phyloP scores from a whole-genome alignment of 164 flowering plant genomes.

The Macadamia tetraphylla region DNA sequence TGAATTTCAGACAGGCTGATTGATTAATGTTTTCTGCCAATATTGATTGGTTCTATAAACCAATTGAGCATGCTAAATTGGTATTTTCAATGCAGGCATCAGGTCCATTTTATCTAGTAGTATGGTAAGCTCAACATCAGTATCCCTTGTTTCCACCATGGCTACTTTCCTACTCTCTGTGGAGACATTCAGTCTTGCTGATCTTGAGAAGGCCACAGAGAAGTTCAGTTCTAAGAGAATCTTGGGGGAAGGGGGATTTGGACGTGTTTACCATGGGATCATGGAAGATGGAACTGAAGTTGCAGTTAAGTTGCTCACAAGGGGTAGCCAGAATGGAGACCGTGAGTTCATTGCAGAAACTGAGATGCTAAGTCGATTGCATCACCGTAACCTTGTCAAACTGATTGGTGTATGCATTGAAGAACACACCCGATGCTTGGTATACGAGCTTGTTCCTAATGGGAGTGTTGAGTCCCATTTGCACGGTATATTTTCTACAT shows the following conservation, averaged over 20 bases:
- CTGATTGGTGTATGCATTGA: conserved; percentile 62
- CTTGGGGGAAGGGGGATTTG: conserved; percentile 77
- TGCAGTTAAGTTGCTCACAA: conserved; percentile 61
- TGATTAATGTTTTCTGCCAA: background rate
- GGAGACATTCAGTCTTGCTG: conserved; percentile 36
- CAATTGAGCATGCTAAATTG: background rate
- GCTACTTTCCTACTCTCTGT: conserved; percentile 41
- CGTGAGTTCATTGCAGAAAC: conserved; percentile 69
- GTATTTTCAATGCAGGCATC: background rate
- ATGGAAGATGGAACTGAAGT: conserved; percentile 57
- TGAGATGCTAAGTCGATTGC: conserved; percentile 70
- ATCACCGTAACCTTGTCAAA: conserved; percentile 61
- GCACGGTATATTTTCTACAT: conserved; percentile 37
- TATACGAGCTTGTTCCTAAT: conserved; percentile 67
- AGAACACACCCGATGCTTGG: conserved; percentile 39
- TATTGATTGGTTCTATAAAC: background rate
- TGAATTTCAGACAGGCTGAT: too few relatives aligned
- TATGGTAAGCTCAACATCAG: conserved; percentile 26
- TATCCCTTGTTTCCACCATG: conserved; percentile 32
- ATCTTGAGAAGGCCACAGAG: conserved; percentile 49
- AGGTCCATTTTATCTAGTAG: background rate
- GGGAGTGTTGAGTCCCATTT: conserved; percentile 73
- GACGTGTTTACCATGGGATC: conserved; percentile 55
- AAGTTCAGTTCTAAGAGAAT: conserved; percentile 39
- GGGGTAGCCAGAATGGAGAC: conserved; percentile 44